These are phyloP conservation scores for Fusarium sp. DNA, from an alignment of 2,329 filamentous ascomycete genomes.

Conservation along the genomic window DNA sequence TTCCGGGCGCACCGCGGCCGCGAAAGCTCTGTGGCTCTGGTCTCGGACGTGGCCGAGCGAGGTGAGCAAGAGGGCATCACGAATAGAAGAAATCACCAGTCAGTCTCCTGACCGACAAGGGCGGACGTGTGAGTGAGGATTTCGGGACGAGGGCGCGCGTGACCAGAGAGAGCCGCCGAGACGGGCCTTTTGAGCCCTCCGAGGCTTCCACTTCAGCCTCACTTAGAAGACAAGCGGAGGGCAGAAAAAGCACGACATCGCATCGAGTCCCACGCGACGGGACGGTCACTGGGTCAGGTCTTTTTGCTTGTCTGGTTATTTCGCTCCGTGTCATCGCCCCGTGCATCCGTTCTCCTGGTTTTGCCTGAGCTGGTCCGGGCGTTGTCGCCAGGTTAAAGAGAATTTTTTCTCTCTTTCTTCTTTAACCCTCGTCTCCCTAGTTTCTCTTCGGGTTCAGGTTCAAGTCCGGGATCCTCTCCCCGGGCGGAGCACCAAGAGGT, in stretches of 20 bases:
- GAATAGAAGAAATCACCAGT: constrained; percentile 23
- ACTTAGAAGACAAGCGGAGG: neutral
- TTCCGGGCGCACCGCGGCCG: constrained; percentile 1
- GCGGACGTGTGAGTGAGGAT: constrained; percentile 14
- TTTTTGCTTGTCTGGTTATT: neutral
- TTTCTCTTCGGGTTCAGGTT: constrained; percentile 22
- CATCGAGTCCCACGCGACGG: constrained; percentile 19
- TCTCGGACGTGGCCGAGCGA: constrained; percentile 17
- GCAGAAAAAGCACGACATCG: constrained; percentile 27
- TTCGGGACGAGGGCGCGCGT: constrained; percentile 14
- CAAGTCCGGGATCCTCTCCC: constrained; percentile 16
- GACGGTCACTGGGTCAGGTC: constrained; percentile 10
- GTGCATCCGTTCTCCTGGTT: constrained; percentile 7
- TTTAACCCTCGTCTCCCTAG: constrained; percentile 7
- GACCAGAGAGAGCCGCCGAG: constrained; percentile 18
- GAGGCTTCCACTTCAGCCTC: constrained; percentile 21
- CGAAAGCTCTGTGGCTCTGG: constrained; percentile 13
- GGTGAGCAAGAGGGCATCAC: constrained; percentile 18
- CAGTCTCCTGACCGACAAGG: constrained; percentile 28
- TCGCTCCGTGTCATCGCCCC: constrained; percentile 9
- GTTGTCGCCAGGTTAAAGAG: constrained; percentile 1
- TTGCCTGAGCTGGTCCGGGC: constrained; percentile 19
- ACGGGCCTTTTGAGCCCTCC: constrained; percentile 7
- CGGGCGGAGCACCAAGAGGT: constrained; percentile 18
- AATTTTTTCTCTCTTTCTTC: constrained; percentile 18